These are phyloP conservation scores for Xylariaceae sp. DNA, from an alignment of 2,329 filamentous ascomycete genomes.

Conservation along the genomic window DNA sequence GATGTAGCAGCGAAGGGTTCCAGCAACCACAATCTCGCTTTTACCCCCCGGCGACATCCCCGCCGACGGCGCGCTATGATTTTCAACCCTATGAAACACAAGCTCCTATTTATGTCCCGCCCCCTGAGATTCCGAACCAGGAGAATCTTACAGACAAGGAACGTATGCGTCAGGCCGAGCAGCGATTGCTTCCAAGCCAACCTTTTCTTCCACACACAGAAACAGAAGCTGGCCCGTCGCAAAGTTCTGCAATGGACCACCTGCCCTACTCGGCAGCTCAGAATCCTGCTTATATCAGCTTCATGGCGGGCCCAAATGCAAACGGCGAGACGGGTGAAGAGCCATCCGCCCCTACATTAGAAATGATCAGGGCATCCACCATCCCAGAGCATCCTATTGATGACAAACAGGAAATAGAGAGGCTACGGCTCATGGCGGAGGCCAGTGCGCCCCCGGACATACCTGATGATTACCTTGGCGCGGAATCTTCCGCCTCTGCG, in stretches of 20 bases:
- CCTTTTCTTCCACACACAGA: slow-evolving; percentile 46
- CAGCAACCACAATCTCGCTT: slow-evolving; percentile 26
- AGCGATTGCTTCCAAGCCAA: slow-evolving; percentile 73
- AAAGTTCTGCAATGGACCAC: slow-evolving; percentile 23
- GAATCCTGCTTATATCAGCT: not conserved
- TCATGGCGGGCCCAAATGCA: not conserved
- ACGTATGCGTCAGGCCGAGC: slow-evolving; percentile 69
- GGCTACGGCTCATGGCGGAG: slow-evolving; percentile 46
- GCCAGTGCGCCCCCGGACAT: slow-evolving; percentile 46
- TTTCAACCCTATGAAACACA: slow-evolving; percentile 31
- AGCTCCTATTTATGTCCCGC: slow-evolving; percentile 50
- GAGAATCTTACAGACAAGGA: slow-evolving; percentile 74
- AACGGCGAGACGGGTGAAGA: slow-evolving; percentile 15
- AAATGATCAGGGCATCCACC: slow-evolving; percentile 35
- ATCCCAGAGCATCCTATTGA: slow-evolving; percentile 42
- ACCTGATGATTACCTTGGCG: slow-evolving; percentile 21
- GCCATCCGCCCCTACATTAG: slow-evolving; percentile 43
- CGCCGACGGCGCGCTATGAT: slow-evolving; percentile 34
- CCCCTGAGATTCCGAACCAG: slow-evolving; percentile 56
- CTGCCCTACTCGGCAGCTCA: not conserved
- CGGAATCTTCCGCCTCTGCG: slow-evolving; percentile 21
- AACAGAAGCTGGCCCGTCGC: slow-evolving; percentile 40
- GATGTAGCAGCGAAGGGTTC: slow-evolving; percentile 18
- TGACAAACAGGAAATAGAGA: slow-evolving; percentile 66
- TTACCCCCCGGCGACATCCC: slow-evolving; percentile 25